A percentile compares a stretch with the other conserved stretches of the same genome.
phyloP scores from a whole-genome alignment of 805 yeast species.

The Pichia californica region DNA sequence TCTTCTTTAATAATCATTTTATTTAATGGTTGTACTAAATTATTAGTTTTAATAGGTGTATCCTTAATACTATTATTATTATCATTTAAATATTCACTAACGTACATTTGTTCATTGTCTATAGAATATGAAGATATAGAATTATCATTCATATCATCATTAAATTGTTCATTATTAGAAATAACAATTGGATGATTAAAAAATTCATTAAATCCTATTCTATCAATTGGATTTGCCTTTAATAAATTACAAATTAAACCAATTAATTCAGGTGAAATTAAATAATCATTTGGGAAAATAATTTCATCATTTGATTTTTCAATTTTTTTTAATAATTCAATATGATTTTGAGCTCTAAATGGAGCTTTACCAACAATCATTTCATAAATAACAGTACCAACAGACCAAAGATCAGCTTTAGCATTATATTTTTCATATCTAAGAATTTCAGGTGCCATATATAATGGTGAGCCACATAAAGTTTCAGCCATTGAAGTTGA shows the following conservation, averaged over 20 bases:
- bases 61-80: not conserved
- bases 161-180: slow-evolving; percentile 35
- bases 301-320: slow-evolving; percentile 76
- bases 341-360: slow-evolving; percentile 86
- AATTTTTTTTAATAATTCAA: slow-evolving; percentile 80
- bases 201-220: slow-evolving; percentile 85
- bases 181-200: slow-evolving; percentile 66
- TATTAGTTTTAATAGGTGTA: not conserved
- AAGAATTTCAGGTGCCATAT: slow-evolving; percentile 97
- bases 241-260: slow-evolving; percentile 68
- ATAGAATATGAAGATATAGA: slow-evolving; percentile 56
- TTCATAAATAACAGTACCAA: slow-evolving; percentile 92
- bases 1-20: slow-evolving; percentile 9
- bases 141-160: slow-evolving; percentile 42
- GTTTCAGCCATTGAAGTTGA: slow-evolving; percentile 94
- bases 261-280: slow-evolving; percentile 59
- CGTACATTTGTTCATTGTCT: slow-evolving; percentile 73
- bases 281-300: slow-evolving; percentile 63
- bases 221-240: slow-evolving; percentile 77
- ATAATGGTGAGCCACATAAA: slow-evolving; percentile 92
- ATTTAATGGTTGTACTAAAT: not conserved
- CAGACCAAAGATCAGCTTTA: slow-evolving; percentile 96
- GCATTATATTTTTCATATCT: slow-evolving; percentile 95
- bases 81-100: slow-evolving; percentile 58
- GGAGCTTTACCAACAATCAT: slow-evolving; percentile 98